Conservation (phyloP, 352 stramenopile genomes). For the Phytopythium aichiense region DNA sequence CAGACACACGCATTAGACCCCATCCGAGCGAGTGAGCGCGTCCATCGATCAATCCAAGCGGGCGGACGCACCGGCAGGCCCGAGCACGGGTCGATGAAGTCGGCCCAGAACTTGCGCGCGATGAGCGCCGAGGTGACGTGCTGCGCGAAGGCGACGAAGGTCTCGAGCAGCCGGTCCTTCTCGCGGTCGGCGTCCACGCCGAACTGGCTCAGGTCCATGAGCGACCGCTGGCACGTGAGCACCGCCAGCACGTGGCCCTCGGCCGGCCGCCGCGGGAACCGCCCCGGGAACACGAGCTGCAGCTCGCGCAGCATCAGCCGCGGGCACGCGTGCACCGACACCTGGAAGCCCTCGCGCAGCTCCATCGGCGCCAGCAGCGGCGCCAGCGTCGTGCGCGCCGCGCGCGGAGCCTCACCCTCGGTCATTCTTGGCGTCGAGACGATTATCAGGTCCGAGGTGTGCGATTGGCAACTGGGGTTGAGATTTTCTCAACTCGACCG, state of each 20-base stretch:
- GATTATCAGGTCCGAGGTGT: conserved; percentile 2
- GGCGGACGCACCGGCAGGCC: conserved; percentile 80
- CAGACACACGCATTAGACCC: not conserved
- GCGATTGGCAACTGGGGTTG: too few relatives aligned
- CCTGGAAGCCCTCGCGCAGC: conserved; percentile 65
- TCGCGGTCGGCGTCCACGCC: conserved; percentile 91
- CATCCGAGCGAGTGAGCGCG: not conserved
- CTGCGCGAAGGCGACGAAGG: conserved; percentile 92
- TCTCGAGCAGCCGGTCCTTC: conserved; percentile 95
- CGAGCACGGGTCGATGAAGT: conserved; percentile 98
- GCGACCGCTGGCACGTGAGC: conserved; percentile 92
- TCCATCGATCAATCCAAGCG: not conserved
- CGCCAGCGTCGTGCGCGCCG: conserved; percentile 21
- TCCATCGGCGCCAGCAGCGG: conserved; percentile 51
- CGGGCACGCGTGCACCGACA: conserved; percentile 75
- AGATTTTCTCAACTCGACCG: too few relatives aligned
- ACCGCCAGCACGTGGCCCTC: conserved; percentile 76
- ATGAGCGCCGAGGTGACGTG: conserved; percentile 78
- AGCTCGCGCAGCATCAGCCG: conserved; percentile 73
- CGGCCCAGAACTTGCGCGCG: conserved; percentile 88
- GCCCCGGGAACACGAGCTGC: conserved; percentile 73
- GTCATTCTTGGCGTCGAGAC: not conserved
- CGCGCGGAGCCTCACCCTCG: conserved; percentile 7
- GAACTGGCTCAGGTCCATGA: conserved; percentile 94
- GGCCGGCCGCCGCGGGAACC: conserved; percentile 31